phyloP scores from a whole-genome alignment of 208 protist species.

The Leishmania turanica region DNA sequence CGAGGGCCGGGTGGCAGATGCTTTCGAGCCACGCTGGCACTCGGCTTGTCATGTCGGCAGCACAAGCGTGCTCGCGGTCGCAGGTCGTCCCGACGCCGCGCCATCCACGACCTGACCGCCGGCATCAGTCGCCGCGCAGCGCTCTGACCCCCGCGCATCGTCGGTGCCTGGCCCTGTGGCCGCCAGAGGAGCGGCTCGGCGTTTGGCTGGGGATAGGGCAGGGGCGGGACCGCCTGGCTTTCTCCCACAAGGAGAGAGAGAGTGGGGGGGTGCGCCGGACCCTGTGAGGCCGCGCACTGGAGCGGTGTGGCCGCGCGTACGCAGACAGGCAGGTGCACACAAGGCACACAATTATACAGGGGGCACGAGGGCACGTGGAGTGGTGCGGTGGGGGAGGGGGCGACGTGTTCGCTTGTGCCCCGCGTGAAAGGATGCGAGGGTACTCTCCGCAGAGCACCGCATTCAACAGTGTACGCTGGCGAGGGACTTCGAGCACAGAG shows the following conservation, averaged over 20 bases:
- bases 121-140: neutral
- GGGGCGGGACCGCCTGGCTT: neutral
- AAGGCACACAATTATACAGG: neutral
- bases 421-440: neutral
- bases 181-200: no score
- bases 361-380: neutral
- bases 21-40: neutral
- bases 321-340: neutral
- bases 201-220: no score
- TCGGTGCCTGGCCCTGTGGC: no score
- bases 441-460: neutral
- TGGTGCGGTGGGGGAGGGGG: no score
- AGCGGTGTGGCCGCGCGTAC: neutral
- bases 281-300: neutral
- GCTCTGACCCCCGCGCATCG: no score
- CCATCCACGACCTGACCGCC: neutral
- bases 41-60: neutral
- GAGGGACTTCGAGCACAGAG: neutral
- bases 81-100: no score
- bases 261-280: no score
- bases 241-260: neutral
- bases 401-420: neutral
- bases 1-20: neutral
- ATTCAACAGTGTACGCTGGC: neutral
- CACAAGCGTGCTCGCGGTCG: neutral